These are phyloP conservation scores for Floccularia luteovirens DNA, from an alignment of 768 basidiomycete genomes.

Conservation along the genomic window DNA sequence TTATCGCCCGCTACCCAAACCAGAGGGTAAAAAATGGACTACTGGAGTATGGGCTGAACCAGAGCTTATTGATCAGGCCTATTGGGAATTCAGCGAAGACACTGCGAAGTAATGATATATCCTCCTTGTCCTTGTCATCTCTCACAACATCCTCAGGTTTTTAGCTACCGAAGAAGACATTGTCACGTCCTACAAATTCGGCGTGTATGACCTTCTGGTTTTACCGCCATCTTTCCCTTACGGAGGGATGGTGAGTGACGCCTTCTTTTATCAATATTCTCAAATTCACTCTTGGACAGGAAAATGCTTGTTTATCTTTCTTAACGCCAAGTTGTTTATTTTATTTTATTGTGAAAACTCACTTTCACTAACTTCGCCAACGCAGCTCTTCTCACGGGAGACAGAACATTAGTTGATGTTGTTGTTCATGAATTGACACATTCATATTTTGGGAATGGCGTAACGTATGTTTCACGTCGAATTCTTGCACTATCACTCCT, in stretches of 20 bases:
- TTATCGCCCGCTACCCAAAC: conserved; percentile 57
- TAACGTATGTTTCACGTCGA: conserved; percentile 41
- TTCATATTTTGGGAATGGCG: conserved; percentile 90
- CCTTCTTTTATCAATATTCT: conserved; percentile 4
- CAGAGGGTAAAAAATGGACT: conserved; percentile 65
- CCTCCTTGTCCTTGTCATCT: background rate
- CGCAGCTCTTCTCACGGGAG: conserved; percentile 76
- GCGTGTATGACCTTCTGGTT: conserved; percentile 84
- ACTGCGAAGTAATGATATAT: conserved; percentile 51
- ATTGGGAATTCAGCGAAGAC: conserved; percentile 87
- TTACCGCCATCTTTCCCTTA: conserved; percentile 91
- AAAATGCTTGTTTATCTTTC: conserved; percentile 87
- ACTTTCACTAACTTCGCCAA: background rate
- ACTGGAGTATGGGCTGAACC: conserved; percentile 93
- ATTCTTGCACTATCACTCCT: background rate
- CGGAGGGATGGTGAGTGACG: conserved; percentile 67
- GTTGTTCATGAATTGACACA: conserved; percentile 84
- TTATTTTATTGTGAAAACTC: background rate
- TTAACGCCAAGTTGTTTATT: conserved; percentile 67
- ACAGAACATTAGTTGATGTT: conserved; percentile 81
- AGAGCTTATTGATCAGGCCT: conserved; percentile 64
- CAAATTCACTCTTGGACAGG: conserved; percentile 30
- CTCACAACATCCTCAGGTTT: conserved; percentile 39
- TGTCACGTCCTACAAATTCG: conserved; percentile 71
- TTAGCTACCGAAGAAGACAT: conserved; percentile 70